A percentile compares a stretch with the other conserved stretches of the same genome.
These are phyloP conservation scores for Pleurotus salmoneostramineus DNA, from an alignment of 768 basidiomycete species.

Conservation along the genomic window DNA sequence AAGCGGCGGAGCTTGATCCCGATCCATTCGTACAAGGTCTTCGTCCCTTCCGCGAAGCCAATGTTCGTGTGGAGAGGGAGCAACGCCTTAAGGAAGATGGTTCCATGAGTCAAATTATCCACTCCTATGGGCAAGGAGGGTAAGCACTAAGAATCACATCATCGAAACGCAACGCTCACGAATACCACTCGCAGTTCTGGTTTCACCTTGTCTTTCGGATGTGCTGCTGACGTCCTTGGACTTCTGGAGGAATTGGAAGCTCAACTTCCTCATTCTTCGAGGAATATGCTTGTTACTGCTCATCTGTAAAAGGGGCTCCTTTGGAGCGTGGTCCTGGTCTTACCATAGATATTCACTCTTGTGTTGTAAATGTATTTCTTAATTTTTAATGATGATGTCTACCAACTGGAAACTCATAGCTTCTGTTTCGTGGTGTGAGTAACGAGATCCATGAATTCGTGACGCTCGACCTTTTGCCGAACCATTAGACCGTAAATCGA, in stretches of 20 bases:
- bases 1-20: slow-evolving; percentile 20
- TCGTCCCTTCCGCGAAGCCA: slow-evolving; percentile 21
- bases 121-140: slow-evolving; percentile 24
- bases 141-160: too few relatives aligned
- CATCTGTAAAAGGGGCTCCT: slow-evolving; percentile 1
- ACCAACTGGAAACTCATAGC: too few relatives aligned
- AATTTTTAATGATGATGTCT: too few relatives aligned
- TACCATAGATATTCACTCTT: too few relatives aligned
- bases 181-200: too few relatives aligned
- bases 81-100: slow-evolving; percentile 9
- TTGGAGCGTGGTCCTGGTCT: not conserved
- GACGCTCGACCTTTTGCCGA: too few relatives aligned
- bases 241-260: slow-evolving; percentile 12
- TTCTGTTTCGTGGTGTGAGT: too few relatives aligned
- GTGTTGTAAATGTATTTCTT: too few relatives aligned
- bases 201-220: slow-evolving; percentile 21
- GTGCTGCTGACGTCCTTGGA: slow-evolving; percentile 16
- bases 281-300: not conserved
- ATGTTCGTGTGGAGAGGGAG: slow-evolving; percentile 25
- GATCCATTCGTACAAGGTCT: slow-evolving; percentile 24
- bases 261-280: slow-evolving; percentile 3
- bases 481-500: too few relatives aligned
- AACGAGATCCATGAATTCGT: too few relatives aligned
- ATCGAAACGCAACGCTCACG: too few relatives aligned
- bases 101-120: slow-evolving; percentile 18